Evolutionary conservation across 2,329 filamentous ascomycete genomes (phyloP), one percentile per base, ranked within the genome.

Genomic region (Aspergillus transmontanensis): DNA sequence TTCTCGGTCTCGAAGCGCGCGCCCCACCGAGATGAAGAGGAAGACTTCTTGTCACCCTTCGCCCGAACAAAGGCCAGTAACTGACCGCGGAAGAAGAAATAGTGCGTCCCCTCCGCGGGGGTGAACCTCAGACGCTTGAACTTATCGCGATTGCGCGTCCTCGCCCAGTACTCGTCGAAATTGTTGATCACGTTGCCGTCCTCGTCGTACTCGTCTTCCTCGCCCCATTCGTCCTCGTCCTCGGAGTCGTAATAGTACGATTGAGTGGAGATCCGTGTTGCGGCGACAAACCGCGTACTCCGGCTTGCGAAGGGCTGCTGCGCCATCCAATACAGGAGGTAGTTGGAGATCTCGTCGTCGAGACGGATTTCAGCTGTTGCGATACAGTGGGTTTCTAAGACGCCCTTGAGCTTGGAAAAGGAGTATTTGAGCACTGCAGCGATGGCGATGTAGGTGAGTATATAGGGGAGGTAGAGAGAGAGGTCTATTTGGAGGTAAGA

Each of bases 261-360:
- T 39, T 71, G 63, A 46, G 72, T 72, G 69, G 82, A 85, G 41
- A 88, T 72, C 68, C 85, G 86, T 32, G 26, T 50, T 36, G 6
- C 89, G 46, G 87, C 89, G 12, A 91, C 82, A 66, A 90, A 89
- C 51, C 83, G 83, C 16, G 87, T 86, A 0, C 88, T 85, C 6
- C 80, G 78, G 64, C 85, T 82, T 23, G 87, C 82, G 67, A 91
- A 90, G 4, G 78, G 75, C 74, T 92, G 89, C 39, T 80, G 77
- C 2, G 88, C 83, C 2, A 91, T 83, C 89, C 89, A 92, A 30
- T 82, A 83, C 87, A 91, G 90, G 46, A 91, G 71, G 70, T 90
- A 90, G 71, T 89, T 89, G 79, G 90, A 92, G 61, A 90, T 86
- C 73, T 92, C 89, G 69, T 92, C 90, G 62, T 91, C 88, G 32